Base-by-base conservation (phyloP, 257 asterid species). In the Solanum microdontum region DNA sequence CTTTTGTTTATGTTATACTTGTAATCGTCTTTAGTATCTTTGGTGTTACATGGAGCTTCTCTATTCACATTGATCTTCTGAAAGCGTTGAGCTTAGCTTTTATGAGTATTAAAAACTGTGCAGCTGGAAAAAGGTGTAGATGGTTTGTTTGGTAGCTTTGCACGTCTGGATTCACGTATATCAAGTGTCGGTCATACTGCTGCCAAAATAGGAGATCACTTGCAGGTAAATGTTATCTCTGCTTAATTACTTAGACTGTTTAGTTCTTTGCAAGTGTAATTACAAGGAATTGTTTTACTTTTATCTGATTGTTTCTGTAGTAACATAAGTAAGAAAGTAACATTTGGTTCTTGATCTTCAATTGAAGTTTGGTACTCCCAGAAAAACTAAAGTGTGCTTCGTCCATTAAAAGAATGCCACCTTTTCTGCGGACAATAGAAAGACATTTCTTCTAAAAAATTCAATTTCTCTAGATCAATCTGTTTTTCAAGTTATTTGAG, bases 121-220 rank as follows among this genome's bases (percentile, higher is more conserved):
- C 96, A 96, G 99, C 94, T 97, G 90, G 99, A 96, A 88, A 96
- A 95, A 94, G 99, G 99, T 77, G 99, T 95, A 86, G 99, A 97
- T 91, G 99, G 98, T 91, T 93, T 97, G 92, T 97, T 97, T 91
- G 94, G 89, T 88, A 97, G 99, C 92, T 97, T 97, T 84, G 96
- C 98, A 48, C 93, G 99, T 93, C 89, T 97, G 91, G 99, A 97
- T 95, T 92, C 97, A 4, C 99, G 99, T 33, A 97, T 97, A 90
- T 97, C 99, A 37, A 94, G 99, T 91, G 99, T 96, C 86, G 99
- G 99, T 37, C 99, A 97, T 93, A 97, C 99, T 87, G 99, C 99
- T 76, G 99, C 99, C 62, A 97, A 97, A 94, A 97, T 97, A 24
- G 99, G 99, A 55, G 99, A 97, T 91, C 99, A 95, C 91, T 91